Evolutionary conservation across 495 filamentous ascomycete species (phyloP), one percentile per base, ranked within the genome.

Genomic region (Mycothermus thermophilus): DNA sequence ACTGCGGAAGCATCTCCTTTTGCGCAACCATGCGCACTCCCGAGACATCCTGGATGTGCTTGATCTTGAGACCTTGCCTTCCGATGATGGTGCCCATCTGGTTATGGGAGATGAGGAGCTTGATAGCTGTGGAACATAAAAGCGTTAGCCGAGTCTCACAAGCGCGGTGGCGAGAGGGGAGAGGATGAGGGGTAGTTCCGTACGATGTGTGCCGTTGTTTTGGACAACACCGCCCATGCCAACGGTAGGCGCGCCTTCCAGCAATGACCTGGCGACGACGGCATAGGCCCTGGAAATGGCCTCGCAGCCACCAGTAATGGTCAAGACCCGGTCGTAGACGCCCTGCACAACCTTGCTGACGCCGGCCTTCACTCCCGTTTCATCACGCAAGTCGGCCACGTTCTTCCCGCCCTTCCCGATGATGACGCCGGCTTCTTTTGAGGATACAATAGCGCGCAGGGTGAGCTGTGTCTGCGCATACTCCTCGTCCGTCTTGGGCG

Each of bases 71-170:
- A 28, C 90, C 90, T 63, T 86, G 80, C 34, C 86, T 79, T 42
- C 90, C 90, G 47, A 97, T 97, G 59, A 97, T 94, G 43, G 90
- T 96, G 35, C 90, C 90, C 90, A 97, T 97, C 58, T 97, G 92
- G 54, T 96, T 96, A 63, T 97, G 90, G 13, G 92, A 96, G 53
- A 97, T 97, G 46, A 97, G 75, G 8, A 97, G 75, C 41, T 93
- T 93, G 54, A 97, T 79, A 21, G 92, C 90, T 97, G 41, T 34
- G 14, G 22, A 11, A 6, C 6, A 25, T 7, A 6, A 14, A 7
- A 8, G 2, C 25, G 32, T 63, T 39, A 58, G 54, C 42, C 24
- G 18, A 18, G 31, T 14, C 31, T 29, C 27, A 37, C 23, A 29
- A 26, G 1, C 3, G 34, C 14, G 16, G 6, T 3, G 5, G n/a